Evolutionary conservation across 1,284 basidiomycete species (phyloP).

Genomic region (Fistulinella staudtii): DNA sequence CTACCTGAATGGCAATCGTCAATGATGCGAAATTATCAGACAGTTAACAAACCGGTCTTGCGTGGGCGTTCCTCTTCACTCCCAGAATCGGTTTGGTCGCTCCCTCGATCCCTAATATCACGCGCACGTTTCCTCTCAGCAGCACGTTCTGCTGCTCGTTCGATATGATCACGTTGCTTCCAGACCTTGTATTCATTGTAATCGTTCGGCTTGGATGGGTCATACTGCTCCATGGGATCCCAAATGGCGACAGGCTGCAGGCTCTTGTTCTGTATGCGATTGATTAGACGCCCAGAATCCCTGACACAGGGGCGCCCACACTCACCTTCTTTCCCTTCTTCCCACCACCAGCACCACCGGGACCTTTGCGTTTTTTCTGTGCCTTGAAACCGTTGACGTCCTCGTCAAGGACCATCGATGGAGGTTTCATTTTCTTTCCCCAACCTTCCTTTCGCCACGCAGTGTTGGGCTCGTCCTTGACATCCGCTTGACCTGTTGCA

Average conservation of each 20-base stretch:
- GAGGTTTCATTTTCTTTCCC: conserved; percentile 86
- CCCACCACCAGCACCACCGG: conserved; percentile 39
- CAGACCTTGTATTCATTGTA: conserved; percentile 81
- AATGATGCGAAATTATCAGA: background rate
- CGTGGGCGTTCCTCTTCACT: conserved; percentile 68
- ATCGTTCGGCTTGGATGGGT: conserved; percentile 78
- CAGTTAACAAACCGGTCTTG: conserved; percentile 54
- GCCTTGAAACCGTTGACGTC: conserved; percentile 81
- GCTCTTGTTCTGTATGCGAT: conserved; percentile 53
- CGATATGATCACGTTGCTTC: conserved; percentile 70
- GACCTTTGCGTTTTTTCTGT: conserved; percentile 43
- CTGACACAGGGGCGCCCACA: background rate
- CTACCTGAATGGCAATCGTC: conserved; percentile 41
- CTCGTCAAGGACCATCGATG: conserved; percentile 81
- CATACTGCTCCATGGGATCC: conserved; percentile 78
- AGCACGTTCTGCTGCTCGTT: conserved; percentile 58
- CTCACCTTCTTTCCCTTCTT: conserved; percentile 66
- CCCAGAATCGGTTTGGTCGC: conserved; percentile 62
- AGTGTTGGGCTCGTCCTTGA: conserved; percentile 17
- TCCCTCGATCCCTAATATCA: conserved; percentile 47
- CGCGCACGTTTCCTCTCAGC: conserved; percentile 60
- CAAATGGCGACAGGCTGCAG: conserved; percentile 50
- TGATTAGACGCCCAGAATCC: conserved; percentile 4
- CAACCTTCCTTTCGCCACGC: conserved; percentile 49
- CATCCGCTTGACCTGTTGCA: conserved; percentile 26